phyloP scores from a whole-genome alignment of 129 eudicot species.

The Chrysanthemum seticuspe region DNA sequence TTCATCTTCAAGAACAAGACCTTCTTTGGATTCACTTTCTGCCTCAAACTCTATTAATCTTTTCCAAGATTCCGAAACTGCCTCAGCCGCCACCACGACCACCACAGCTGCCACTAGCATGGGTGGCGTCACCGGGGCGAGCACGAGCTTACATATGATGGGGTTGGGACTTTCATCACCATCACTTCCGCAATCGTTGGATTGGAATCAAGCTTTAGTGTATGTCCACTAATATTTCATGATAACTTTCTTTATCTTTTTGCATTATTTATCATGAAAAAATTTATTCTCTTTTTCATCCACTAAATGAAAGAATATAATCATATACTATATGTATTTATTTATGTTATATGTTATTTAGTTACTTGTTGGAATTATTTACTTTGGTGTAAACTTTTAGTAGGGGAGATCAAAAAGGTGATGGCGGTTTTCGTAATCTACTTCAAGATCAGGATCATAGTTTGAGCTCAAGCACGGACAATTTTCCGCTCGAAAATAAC shows the following conservation, averaged over 20 bases:
- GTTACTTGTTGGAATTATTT: not conserved
- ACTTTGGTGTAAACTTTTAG: constrained; percentile 22
- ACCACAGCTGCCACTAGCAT: constrained; percentile 19
- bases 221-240: constrained; percentile 40
- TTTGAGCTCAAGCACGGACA: constrained; percentile 42
- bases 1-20: constrained; percentile 39
- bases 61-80: constrained; percentile 33
- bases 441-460: constrained; percentile 57
- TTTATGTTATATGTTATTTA: not conserved
- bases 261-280: not conserved
- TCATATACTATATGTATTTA: not conserved
- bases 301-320: constrained; percentile 20
- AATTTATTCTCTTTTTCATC: constrained; percentile 21
- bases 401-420: constrained; percentile 61
- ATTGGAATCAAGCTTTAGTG: constrained; percentile 81
- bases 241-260: constrained; percentile 29
- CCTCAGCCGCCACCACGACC: not conserved
- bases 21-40: constrained; percentile 47
- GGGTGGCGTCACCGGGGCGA: constrained; percentile 3
- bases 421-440: constrained; percentile 50
- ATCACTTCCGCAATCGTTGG: constrained; percentile 45
- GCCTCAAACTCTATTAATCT: constrained; percentile 36
- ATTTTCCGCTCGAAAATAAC: constrained; percentile 47
- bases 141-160: constrained; percentile 58
- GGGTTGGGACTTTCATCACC: constrained; percentile 77